These are phyloP conservation scores for Nemania abortiva DNA, from an alignment of 2,329 filamentous ascomycete genomes.

Conservation along the genomic window DNA sequence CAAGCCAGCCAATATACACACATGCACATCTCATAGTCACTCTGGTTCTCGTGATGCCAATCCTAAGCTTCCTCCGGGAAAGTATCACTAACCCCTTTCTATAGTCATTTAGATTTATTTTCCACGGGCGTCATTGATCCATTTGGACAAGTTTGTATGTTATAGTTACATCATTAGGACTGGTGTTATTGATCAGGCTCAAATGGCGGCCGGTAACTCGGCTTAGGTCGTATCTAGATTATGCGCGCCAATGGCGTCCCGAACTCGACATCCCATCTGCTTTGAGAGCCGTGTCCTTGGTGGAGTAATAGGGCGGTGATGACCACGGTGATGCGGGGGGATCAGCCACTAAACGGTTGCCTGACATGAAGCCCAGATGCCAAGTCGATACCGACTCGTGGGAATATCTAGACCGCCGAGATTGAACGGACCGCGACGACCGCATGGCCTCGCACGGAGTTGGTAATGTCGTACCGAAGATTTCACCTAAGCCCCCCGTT, in stretches of 20 bases:
- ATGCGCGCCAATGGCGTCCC: constrained; percentile 26
- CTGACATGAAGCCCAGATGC: neutral
- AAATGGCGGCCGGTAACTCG: constrained; percentile 6
- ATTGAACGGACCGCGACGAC: neutral
- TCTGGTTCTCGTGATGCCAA: too few relatives aligned
- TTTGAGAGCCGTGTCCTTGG: neutral
- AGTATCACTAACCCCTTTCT: too few relatives aligned
- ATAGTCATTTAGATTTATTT: too few relatives aligned
- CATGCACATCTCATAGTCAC: too few relatives aligned
- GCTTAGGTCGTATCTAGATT: constrained; percentile 22
- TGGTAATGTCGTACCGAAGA: neutral
- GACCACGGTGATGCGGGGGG: constrained; percentile 26
- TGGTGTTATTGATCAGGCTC: constrained; percentile 1
- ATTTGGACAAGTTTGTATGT: neutral
- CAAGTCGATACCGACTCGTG: constrained; percentile 28
- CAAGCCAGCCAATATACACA: too few relatives aligned
- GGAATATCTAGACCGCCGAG: constrained; percentile 20
- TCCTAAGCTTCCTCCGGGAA: too few relatives aligned
- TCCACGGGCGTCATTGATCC: too few relatives aligned
- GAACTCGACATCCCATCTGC: neutral
- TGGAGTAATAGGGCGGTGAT: constrained; percentile 4
- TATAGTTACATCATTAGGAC: constrained; percentile 22
- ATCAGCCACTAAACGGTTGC: constrained; percentile 3
- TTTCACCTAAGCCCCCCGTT: neutral
- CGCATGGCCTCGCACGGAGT: neutral